Base-by-base conservation (phyloP, 129 eudicot genomes). In the Apium graveolens region DNA sequence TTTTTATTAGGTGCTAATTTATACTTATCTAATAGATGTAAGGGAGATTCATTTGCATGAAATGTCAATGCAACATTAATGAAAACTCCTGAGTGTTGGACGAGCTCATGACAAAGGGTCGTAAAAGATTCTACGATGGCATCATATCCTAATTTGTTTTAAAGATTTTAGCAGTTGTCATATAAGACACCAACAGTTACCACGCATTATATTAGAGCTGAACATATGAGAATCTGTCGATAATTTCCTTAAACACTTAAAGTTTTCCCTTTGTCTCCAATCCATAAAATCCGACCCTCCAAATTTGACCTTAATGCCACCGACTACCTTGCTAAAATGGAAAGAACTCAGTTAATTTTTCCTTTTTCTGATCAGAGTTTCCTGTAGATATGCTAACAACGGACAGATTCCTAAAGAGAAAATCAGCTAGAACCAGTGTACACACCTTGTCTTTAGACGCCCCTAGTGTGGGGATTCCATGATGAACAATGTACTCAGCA, bases 401-500 rank as follows among this genome's bases (percentile, higher is more conserved):
- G 26, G 18, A 41, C 32, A 68, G 27, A 39, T 66, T 37, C 43
- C 32, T 62, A 3, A 34, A 43, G 27, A 48, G 41, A 73, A 24
- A 26, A 53, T 55, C 21, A 60, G 11, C 21, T 13, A 24, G 77
- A 14, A 60, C 42, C 32, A 18, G 26, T 35, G 77, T 43, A 72
- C 83, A 74, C 48, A 89, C 93, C 86, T 82, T 86, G 80, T 83
- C 83, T 65, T 82, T 83, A 77, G 91, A 77, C 77, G 84, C 90
- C 55, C 98, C 98, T 7, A 91, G 85, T 41, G 98, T 95, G 35
- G 96, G 93, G 46, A 95, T 74, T 53, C 92, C 98, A 79, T 85
- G 84, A 84, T 95, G 98, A 85, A 91, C 92, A 79, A 95, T 70
- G 76, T 95, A 95, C 85, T 95, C 98, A 32, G 93, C 93, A 80